Percentiles rank a stretch among this genome's conserved stretches.
Evolutionary conservation across 495 filamentous ascomycete genomes (phyloP).

Genomic region (Sordaria brevicollis): DNA sequence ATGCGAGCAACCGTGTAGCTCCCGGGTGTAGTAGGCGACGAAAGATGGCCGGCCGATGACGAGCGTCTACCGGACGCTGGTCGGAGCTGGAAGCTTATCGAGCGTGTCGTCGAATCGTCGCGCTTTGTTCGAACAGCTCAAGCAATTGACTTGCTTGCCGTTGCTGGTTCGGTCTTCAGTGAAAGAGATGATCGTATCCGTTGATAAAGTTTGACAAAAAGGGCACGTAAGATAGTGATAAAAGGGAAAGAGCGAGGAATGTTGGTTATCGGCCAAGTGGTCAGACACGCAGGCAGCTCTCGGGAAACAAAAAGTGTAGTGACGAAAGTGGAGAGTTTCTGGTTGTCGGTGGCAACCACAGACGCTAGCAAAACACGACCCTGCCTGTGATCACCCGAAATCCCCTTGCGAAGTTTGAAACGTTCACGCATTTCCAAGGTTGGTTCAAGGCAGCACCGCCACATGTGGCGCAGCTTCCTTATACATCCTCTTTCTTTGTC

Average conservation of each 20-base stretch:
- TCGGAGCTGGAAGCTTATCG: not conserved
- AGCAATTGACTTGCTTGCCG: not conserved
- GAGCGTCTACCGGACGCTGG: not conserved
- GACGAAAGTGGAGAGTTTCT: not conserved
- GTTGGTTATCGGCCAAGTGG: not conserved
- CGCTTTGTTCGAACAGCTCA: not conserved
- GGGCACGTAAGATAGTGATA: not conserved
- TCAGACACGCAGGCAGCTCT: not conserved
- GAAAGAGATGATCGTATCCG: not conserved
- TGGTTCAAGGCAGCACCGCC: not conserved
- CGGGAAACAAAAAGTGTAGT: not conserved
- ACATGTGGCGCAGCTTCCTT: not conserved
- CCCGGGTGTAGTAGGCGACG: not conserved
- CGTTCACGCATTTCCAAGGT: not conserved
- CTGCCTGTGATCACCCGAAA: not conserved
- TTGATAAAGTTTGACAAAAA: not conserved
- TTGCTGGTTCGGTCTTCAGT: not conserved
- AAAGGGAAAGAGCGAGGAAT: not conserved
- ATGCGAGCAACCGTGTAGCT: not conserved
- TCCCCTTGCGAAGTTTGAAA: not conserved
- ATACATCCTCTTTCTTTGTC: not conserved
- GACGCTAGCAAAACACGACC: not conserved
- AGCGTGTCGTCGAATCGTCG: not conserved
- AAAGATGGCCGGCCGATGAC: not conserved
- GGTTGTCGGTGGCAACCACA: not conserved